These are phyloP conservation scores for Catunica adiposa DNA, from an alignment of 2,329 filamentous ascomycete species.

Conservation along the genomic window DNA sequence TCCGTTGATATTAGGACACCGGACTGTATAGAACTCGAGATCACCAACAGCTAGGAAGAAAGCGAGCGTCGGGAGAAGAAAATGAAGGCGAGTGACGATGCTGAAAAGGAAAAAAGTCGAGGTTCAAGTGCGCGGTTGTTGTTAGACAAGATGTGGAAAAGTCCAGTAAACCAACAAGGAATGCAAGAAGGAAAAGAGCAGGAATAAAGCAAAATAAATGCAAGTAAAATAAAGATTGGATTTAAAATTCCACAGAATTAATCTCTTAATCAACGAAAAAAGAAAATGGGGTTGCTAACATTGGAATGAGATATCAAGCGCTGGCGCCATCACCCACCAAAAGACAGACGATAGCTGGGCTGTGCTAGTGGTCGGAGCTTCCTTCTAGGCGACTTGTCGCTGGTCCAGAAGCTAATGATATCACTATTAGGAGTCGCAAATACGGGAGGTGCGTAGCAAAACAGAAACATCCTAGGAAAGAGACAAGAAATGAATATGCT, in stretches of 20 bases:
- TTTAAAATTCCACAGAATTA: background rate
- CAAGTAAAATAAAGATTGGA: conserved; percentile 10
- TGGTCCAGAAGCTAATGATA: no score
- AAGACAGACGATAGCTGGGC: background rate
- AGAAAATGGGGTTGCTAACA: background rate
- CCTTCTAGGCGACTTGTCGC: background rate
- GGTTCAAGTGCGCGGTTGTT: background rate
- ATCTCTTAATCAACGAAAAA: background rate
- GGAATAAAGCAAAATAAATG: background rate
- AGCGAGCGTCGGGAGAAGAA: background rate
- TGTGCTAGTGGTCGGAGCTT: background rate
- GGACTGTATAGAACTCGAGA: conserved; percentile 25
- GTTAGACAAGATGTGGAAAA: background rate
- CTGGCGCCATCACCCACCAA: background rate
- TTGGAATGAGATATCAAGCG: background rate
- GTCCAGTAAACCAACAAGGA: background rate
- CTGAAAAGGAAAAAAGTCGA: background rate
- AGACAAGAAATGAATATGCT: background rate
- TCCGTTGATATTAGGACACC: background rate
- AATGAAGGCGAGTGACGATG: conserved; percentile 3
- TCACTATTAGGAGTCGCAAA: background rate
- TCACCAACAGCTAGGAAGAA: conserved; percentile 22
- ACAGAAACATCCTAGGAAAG: background rate
- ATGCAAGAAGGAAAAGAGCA: background rate
- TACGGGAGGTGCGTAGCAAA: background rate